phyloP scores from a whole-genome alignment of 768 basidiomycete species.

The Lactarius quietus region DNA sequence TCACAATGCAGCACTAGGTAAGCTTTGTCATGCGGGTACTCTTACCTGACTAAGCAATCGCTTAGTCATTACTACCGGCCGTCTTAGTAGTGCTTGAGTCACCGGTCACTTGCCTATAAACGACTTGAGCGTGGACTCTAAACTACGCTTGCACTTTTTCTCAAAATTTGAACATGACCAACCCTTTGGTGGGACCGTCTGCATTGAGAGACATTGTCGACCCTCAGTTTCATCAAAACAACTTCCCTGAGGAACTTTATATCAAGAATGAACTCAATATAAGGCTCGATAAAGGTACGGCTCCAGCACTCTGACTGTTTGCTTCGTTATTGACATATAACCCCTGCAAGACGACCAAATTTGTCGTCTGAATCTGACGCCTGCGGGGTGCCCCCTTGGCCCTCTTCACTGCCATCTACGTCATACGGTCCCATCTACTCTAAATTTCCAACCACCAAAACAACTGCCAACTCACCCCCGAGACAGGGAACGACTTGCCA shows the following conservation, averaged over 20 bases:
- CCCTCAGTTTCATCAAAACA: constrained; percentile 94
- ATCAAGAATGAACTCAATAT: constrained; percentile 79
- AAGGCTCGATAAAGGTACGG: constrained; percentile 87
- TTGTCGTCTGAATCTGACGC: constrained; percentile 77
- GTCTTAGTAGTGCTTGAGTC: no score
- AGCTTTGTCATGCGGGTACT: no score
- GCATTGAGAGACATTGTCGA: constrained; percentile 57
- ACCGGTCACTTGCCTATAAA: not conserved
- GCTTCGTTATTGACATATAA: constrained; percentile 11
- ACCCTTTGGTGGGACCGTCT: constrained; percentile 35
- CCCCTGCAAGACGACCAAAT: constrained; percentile 79
- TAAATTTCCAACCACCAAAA: constrained; percentile 88
- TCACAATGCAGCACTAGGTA: no score
- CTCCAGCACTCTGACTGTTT: not conserved
- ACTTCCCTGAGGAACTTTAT: constrained; percentile 74
- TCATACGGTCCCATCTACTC: constrained; percentile 82
- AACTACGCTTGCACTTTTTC: not conserved
- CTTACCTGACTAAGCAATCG: not conserved
- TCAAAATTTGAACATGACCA: constrained; percentile 23
- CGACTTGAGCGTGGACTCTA: not conserved
- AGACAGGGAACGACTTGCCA: constrained; percentile 77
- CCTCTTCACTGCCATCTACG: constrained; percentile 89
- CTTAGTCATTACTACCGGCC: not conserved
- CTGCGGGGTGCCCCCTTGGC: constrained; percentile 85
- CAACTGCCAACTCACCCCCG: constrained; percentile 79